Evolutionary conservation across 2,329 filamentous ascomycete species (phyloP).

Genomic region (Exophiala xenobiotica): DNA sequence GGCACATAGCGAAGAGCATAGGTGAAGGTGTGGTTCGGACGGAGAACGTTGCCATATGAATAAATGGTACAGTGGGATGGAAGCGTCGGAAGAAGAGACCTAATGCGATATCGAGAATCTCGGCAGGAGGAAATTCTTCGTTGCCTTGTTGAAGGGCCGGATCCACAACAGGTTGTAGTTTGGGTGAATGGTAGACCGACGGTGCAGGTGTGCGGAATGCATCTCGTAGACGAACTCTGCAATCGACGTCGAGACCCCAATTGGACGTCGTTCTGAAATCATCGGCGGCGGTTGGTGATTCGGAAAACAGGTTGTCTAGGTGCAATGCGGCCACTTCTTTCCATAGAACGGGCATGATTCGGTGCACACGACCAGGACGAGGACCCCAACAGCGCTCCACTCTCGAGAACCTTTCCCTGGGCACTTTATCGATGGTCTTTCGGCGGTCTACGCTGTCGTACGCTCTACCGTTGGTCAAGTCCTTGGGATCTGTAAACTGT

Average conservation of each 20-base stretch:
- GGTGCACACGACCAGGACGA: slow-evolving; percentile 38
- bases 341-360: slow-evolving; percentile 45
- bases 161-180: slow-evolving; percentile 28
- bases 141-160: slow-evolving; percentile 33
- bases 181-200: slow-evolving; percentile 23
- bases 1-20: slow-evolving; percentile 53
- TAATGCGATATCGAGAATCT: slow-evolving; percentile 55
- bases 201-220: slow-evolving; percentile 35
- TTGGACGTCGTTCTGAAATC: slow-evolving; percentile 24
- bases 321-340: slow-evolving; percentile 38
- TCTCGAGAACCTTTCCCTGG: slow-evolving; percentile 43
- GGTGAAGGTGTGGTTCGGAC: slow-evolving; percentile 49
- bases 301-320: slow-evolving; percentile 43
- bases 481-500: slow-evolving; percentile 14
- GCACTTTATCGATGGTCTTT: slow-evolving; percentile 34
- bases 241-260: slow-evolving; percentile 44
- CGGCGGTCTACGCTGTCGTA: slow-evolving; percentile 15
- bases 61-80: slow-evolving; percentile 53
- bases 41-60: slow-evolving; percentile 55
- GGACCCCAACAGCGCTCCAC: slow-evolving; percentile 46
- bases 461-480: slow-evolving; percentile 9
- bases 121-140: slow-evolving; percentile 47
- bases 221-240: slow-evolving; percentile 40
- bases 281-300: slow-evolving; percentile 19
- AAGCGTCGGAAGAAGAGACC: slow-evolving; percentile 57